phyloP scores from a whole-genome alignment of 495 filamentous ascomycete species.

The Cercophora scortea region DNA sequence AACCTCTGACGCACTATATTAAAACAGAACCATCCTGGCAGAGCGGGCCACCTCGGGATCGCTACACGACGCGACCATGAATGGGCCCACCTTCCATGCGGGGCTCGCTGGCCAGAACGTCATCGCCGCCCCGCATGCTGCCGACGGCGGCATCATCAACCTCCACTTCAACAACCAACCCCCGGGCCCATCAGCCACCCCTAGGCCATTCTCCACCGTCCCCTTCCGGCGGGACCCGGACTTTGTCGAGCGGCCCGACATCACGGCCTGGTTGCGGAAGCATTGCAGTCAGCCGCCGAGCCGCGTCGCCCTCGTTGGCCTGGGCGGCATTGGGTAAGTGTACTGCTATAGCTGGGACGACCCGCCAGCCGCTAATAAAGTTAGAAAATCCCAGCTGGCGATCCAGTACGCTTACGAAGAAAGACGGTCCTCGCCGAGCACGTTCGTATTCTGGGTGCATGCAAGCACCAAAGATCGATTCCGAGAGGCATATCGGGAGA shows the following conservation, averaged over 20 bases:
- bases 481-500: constrained; percentile 5
- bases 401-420: too few relatives aligned
- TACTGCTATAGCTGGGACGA: too few relatives aligned
- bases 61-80: background rate
- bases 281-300: too few relatives aligned
- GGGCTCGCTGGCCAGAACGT: background rate
- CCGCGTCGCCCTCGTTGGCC: too few relatives aligned
- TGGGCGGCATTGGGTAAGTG: too few relatives aligned
- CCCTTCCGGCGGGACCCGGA: background rate
- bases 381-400: too few relatives aligned
- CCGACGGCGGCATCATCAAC: background rate
- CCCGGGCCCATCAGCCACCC: background rate
- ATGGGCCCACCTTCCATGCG: background rate
- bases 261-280: background rate
- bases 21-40: too few relatives aligned
- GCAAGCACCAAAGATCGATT: background rate
- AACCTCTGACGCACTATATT: background rate
- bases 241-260: background rate
- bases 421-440: too few relatives aligned
- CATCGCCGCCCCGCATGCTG: background rate
- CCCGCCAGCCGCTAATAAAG: too few relatives aligned
- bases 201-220: background rate
- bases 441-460: background rate
- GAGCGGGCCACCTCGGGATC: too few relatives aligned
- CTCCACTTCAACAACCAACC: background rate